phyloP scores from a whole-genome alignment of 495 filamentous ascomycete genomes.

The Talaromyces stipitatus region DNA sequence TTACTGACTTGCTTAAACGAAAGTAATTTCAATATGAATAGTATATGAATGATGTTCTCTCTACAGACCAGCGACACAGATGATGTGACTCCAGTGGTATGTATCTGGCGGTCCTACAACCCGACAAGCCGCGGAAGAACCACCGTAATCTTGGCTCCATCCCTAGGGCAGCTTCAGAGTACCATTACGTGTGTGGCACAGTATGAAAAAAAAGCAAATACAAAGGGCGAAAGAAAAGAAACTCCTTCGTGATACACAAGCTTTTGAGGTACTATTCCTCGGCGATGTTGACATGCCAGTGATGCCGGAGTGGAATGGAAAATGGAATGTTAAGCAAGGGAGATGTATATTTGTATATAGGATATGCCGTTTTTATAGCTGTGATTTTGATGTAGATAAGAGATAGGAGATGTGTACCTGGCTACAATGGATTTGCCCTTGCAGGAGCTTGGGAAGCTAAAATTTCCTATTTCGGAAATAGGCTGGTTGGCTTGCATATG shows the following conservation, averaged over 20 bases:
- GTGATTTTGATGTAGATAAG: background rate
- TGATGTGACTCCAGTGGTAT: no score
- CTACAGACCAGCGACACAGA: background rate
- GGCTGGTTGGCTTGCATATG: background rate
- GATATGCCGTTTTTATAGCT: no score
- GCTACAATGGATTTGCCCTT: background rate
- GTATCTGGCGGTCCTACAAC: no score
- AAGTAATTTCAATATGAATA: background rate
- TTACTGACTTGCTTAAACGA: no score
- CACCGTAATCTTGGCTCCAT: no score
- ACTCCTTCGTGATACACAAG: background rate
- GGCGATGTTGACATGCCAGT: background rate
- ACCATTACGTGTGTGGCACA: no score
- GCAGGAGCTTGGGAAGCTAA: slow-evolving; percentile 3
- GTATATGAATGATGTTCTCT: background rate
- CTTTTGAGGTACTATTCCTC: background rate
- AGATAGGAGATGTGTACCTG: background rate
- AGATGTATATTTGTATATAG: no score
- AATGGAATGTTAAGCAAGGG: slow-evolving; percentile 6
- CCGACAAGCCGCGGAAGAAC: no score
- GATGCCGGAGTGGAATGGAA: background rate
- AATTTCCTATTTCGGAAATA: background rate
- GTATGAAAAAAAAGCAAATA: no score
- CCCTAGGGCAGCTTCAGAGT: no score
- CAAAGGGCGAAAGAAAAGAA: background rate